Conservation (phyloP, 306 rosid genomes). For the Boehmeria nivea region DNA sequence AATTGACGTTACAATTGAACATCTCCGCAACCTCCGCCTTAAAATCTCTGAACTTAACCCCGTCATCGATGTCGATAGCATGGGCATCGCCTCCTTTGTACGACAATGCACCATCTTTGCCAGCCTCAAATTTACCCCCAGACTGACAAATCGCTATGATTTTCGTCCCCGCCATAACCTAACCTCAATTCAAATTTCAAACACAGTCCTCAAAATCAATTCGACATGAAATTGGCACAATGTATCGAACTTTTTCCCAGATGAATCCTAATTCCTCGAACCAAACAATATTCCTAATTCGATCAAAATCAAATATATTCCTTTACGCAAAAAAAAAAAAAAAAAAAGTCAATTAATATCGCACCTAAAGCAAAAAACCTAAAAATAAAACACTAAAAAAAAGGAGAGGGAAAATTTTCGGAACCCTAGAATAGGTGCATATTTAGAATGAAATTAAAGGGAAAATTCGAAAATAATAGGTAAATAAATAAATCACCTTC, state of each 20-base stretch:
- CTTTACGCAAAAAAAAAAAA: too few species aligned
- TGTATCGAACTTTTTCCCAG: neutral
- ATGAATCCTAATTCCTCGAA: neutral
- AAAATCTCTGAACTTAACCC: slow-evolving; percentile 61
- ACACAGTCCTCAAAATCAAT: slow-evolving; percentile 1
- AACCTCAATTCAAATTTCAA: slow-evolving; percentile 15
- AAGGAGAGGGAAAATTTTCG: too few species aligned
- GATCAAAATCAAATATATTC: neutral
- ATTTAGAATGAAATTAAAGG: too few species aligned
- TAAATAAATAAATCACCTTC: neutral
- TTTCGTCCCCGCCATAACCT: slow-evolving; percentile 46
- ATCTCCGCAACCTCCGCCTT: slow-evolving; percentile 72
- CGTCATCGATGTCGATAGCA: slow-evolving; percentile 82
- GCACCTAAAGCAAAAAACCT: too few species aligned
- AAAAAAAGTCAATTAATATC: too few species aligned
- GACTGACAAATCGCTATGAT: slow-evolving; percentile 85
- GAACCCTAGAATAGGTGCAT: too few species aligned
- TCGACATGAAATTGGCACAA: neutral
- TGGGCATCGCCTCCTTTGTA: slow-evolving; percentile 85
- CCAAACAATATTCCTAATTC: neutral
- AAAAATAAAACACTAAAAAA: too few species aligned
- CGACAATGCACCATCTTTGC: slow-evolving; percentile 59
- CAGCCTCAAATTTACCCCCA: slow-evolving; percentile 73
- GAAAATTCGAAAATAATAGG: neutral
- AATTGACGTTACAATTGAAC: slow-evolving; percentile 48